Base-by-base conservation (phyloP, 495 filamentous ascomycete species). In the Penicillium bovifimosum region DNA sequence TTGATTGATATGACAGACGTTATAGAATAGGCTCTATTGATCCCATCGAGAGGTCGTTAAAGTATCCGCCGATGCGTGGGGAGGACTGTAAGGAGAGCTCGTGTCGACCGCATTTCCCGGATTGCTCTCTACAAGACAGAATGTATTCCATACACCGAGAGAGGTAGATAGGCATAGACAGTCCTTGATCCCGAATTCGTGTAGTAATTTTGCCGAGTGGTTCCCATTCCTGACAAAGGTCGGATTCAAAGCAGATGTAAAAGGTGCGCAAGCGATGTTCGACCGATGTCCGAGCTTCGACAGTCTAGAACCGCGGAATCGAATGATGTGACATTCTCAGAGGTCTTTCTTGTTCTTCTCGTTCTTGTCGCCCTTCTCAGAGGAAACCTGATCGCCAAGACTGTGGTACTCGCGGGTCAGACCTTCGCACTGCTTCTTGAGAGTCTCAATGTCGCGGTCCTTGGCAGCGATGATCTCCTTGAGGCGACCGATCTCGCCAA, bases 381-480 rank as follows among this genome's bases (percentile, higher is more conserved):
- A 71, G 51, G 80, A 74, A 58, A 91, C 84, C 73, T 88, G 80
- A 63, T 98, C 73, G 49, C 88, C 84, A 48, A 98, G 76, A 41
- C 80, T 79, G 64, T 87, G 79, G 70, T 97, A 98, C 76, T 96
- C 91, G 51, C 79, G 72, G 56, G 75, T 79, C 27, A 95, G 71
- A 1, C 88, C 87, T 54, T 86, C 82, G 42, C 81, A 77, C 77
- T 95, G 90, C 78, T 91, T 88, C 80, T 89, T 91, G 60, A 97
- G 76, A 47, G 80, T 84, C 68, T 86, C 83, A 55, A 90, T 78
- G 55, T 95, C 86, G 46, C 78, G 76, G 57, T 91, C 83, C 68
- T 86, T 86, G 60, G 78, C 72, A 43, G 76, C 83, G 33, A 92
- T 60, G 75, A 91, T 76, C 72, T 86, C 81, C 74, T 83, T 85